Evolutionary conservation across 805 yeast species (phyloP), one percentile per base, ranked within the genome.

Genomic region (Grigorovia transvaalensis): DNA sequence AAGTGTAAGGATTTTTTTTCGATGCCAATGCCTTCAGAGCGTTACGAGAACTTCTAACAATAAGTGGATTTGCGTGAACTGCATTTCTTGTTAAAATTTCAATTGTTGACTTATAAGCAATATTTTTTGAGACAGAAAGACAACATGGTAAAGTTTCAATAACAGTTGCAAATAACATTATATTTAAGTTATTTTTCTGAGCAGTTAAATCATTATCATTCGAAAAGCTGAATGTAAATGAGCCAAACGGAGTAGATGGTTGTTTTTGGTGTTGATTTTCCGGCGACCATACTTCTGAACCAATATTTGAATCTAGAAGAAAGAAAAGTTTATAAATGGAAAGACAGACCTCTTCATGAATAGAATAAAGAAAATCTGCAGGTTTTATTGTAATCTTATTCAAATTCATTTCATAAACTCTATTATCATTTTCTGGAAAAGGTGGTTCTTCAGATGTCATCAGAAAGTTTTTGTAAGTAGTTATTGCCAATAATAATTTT

Each of bases 81-180:
- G 88, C 78, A 62, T 89, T 88, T 52, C 88, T 74, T 44, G 90
- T 82, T 15, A 93, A 70, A 2, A 88, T 71, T 53, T 91, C 98
- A 27, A 90, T 79, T 1, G 84, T 71, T 35, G 79, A 76, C 52
- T 84, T 76, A 59, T 82, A 81, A 11, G 81, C 77, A 1, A 82
- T 73, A 23, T 71, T 76, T 42, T 67, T 64, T 48, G 71, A 63
- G 3, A 74, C 66, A 45, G 70, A 73, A 0, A 74, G 67, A 58
- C 85, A 78, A 80, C 90, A 85, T 0, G 98, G 93, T 45, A 85
- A 71, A 1, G 85, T 74, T 33, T 86, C 87, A 1, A 89, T 72
- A 18, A 86, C 71, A 1, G 82, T 77, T 1, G 89, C 81, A 61
- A 89, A 82, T 15, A 88, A 66, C 45, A 85, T 88, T 29, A 75